Conservation (phyloP, 2,329 filamentous ascomycete species). For the Cyclaneusma minus region DNA sequence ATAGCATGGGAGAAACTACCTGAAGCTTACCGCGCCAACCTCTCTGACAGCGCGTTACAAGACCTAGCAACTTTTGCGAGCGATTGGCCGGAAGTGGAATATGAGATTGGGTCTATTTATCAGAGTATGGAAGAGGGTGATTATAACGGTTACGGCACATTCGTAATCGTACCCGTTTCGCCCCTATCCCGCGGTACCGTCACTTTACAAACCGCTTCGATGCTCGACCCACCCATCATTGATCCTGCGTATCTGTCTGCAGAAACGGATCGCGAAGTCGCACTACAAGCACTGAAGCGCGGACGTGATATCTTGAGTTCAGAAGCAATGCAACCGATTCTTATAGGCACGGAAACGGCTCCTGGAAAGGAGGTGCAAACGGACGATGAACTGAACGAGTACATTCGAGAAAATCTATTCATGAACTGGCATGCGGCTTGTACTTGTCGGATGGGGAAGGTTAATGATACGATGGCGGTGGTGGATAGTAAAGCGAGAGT, state of each 20-base stretch:
- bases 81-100: neutral
- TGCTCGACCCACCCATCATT: slow-evolving; percentile 23
- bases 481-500: slow-evolving; percentile 41
- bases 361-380: neutral
- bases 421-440: slow-evolving; percentile 30
- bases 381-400: neutral
- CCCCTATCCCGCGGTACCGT: slow-evolving; percentile 28
- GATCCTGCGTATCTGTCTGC: slow-evolving; percentile 29
- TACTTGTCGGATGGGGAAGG: slow-evolving; percentile 37
- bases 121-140: too few species aligned
- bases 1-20: neutral
- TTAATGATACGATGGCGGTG: slow-evolving; percentile 36
- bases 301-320: too few species aligned
- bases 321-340: too few species aligned
- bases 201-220: slow-evolving; percentile 22
- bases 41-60: neutral
- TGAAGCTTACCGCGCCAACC: neutral
- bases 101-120: neutral
- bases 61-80: neutral
- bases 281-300: slow-evolving; percentile 26
- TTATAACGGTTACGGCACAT: slow-evolving; percentile 8
- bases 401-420: neutral
- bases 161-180: slow-evolving; percentile 20
- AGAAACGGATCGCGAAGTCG: slow-evolving; percentile 26
- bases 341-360: too few species aligned